Percentiles rank a stretch among this genome's conserved stretches.
Conservation (phyloP, 2,329 filamentous ascomycete species). For the Arthroderma sp. region DNA sequence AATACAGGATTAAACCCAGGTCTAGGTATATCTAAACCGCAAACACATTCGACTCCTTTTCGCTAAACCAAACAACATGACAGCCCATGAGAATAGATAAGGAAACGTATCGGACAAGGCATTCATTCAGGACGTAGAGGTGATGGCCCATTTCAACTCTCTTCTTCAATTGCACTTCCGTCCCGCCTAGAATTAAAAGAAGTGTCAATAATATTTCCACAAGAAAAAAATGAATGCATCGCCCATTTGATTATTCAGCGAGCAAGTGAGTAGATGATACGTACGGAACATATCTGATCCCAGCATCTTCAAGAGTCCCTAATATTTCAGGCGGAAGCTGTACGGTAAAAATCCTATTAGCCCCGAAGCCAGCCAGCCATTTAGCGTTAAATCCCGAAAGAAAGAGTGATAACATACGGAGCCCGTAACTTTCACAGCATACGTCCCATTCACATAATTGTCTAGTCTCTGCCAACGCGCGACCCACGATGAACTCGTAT, state of each 20-base stretch:
- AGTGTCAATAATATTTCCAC: background rate
- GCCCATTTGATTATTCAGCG: background rate
- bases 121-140: no score
- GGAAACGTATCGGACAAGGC: background rate
- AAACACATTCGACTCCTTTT: no score
- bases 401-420: slow-evolving; percentile 35
- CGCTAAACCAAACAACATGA: no score
- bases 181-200: slow-evolving; percentile 24
- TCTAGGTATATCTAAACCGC: no score
- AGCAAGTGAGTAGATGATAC: slow-evolving; percentile 11
- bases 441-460: slow-evolving; percentile 74
- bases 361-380: background rate
- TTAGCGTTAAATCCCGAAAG: background rate
- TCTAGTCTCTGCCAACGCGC: slow-evolving; percentile 93
- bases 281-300: slow-evolving; percentile 48
- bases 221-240: background rate
- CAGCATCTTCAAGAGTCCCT: slow-evolving; percentile 43
- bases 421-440: slow-evolving; percentile 89
- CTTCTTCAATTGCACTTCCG: slow-evolving; percentile 34
- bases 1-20: no score
- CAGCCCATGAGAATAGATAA: background rate
- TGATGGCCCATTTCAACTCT: slow-evolving; percentile 15
- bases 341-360: background rate
- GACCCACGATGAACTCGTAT: slow-evolving; percentile 81
- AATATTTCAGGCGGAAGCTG: slow-evolving; percentile 46